Percentiles rank a stretch among this genome's conserved stretches.
Conservation (phyloP, 768 basidiomycete genomes). For the Pleurotus ostreatus region DNA sequence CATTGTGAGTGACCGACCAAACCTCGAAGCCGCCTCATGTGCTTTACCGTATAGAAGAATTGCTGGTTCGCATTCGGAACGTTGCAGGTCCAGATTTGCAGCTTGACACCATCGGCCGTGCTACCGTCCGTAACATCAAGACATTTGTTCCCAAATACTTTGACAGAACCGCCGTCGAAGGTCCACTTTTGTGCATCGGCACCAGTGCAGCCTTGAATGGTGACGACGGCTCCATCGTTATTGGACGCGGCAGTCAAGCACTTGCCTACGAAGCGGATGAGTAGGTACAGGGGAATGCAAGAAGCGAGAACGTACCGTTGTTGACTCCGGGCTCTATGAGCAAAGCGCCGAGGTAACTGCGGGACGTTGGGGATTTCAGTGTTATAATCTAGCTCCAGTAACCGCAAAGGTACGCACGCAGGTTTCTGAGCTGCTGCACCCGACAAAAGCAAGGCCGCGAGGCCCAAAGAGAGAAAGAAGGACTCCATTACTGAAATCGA, state of each 20-base stretch:
- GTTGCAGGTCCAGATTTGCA: conserved; percentile 21
- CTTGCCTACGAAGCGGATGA: conserved; percentile 10
- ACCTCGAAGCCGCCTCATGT: too few relatives aligned
- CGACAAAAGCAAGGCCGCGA: not conserved
- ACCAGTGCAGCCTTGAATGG: conserved; percentile 17
- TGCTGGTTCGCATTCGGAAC: conserved; percentile 17
- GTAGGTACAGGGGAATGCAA: not conserved
- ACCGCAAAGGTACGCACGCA: not conserved
- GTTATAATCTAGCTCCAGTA: not conserved
- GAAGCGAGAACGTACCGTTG: not conserved
- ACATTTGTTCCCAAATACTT: conserved; percentile 17
- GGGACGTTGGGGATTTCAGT: not conserved
- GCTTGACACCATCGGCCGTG: conserved; percentile 13
- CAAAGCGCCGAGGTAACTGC: conserved; percentile 3
- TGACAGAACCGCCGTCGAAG: conserved; percentile 13
- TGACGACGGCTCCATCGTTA: conserved; percentile 22
- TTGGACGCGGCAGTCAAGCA: conserved; percentile 24
- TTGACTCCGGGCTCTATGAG: conserved; percentile 9
- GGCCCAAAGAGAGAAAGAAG: not conserved
- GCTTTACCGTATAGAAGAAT: conserved; percentile 10
- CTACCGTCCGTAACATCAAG: conserved; percentile 17
- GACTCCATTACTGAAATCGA: not conserved
- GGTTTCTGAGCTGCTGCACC: not conserved
- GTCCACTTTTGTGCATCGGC: conserved; percentile 18
- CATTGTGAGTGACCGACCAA: too few relatives aligned